A percentile compares a stretch with the other conserved stretches of the same genome.
Evolutionary conservation across 108 stramenopile genomes (phyloP).

Genomic region (Cyclotella kingstonii): DNA sequence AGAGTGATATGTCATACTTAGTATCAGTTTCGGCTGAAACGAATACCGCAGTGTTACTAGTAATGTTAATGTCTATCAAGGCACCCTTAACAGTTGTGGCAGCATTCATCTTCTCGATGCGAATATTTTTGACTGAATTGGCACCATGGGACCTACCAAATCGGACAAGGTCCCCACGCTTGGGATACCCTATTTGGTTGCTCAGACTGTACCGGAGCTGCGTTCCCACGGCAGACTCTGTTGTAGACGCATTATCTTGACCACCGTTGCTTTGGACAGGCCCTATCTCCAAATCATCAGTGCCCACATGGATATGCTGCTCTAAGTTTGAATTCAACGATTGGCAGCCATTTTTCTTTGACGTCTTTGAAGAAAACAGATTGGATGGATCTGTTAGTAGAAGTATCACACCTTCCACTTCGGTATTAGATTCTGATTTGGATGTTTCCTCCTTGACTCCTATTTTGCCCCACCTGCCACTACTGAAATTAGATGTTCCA

Average conservation of each 20-base stretch:
- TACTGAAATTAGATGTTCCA: constrained; percentile 21
- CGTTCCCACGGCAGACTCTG: constrained; percentile 30
- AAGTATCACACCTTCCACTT: constrained; percentile 64
- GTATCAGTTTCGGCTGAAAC: constrained; percentile 46
- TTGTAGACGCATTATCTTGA: constrained; percentile 1
- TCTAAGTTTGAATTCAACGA: too few relatives aligned
- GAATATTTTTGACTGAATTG: constrained; percentile 62
- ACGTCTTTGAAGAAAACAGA: constrained; percentile 43
- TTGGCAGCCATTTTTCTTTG: too few relatives aligned
- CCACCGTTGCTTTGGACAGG: too few relatives aligned
- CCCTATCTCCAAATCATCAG: too few relatives aligned
- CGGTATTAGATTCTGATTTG: constrained; percentile 22
- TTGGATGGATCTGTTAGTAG: constrained; percentile 64
- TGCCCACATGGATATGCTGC: too few relatives aligned
- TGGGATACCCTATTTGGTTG: constrained; percentile 54
- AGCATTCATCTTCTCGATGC: constrained; percentile 47
- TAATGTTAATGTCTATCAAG: constrained; percentile 38
- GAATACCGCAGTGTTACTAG: constrained; percentile 43
- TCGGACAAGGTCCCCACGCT: constrained; percentile 73
- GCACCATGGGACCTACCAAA: constrained; percentile 61
- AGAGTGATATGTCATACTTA: constrained; percentile 54
- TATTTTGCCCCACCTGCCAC: constrained; percentile 55
- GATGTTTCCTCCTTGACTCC: constrained; percentile 33
- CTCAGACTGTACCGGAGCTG: constrained; percentile 67
- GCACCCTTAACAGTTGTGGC: constrained; percentile 58